Conservation (phyloP, 768 basidiomycete species). For the Naganishia onofrii region DNA sequence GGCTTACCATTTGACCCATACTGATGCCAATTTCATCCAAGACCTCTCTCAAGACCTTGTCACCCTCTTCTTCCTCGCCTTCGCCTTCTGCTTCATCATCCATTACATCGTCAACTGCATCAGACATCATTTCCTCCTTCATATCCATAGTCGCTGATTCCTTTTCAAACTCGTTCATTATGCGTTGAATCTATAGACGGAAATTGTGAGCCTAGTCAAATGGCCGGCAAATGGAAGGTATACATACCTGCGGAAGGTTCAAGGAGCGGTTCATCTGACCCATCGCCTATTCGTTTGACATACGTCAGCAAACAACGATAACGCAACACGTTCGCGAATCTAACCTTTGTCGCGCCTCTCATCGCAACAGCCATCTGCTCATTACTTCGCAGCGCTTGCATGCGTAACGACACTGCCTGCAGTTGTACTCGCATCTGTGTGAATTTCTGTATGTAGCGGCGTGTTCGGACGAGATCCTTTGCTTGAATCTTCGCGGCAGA, state of each 20-base stretch:
- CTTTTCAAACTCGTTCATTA: slow-evolving; percentile 97
- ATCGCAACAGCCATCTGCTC: slow-evolving; percentile 99
- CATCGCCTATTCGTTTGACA: slow-evolving; percentile 70
- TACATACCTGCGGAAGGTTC: slow-evolving; percentile 68
- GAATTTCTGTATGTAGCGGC: slow-evolving; percentile 95
- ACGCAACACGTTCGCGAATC: background rate
- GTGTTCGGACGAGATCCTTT: slow-evolving; percentile 93
- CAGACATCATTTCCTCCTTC: slow-evolving; percentile 99
- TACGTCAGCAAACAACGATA: background rate
- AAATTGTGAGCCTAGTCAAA: background rate
- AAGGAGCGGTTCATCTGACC: slow-evolving; percentile 93
- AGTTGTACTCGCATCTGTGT: slow-evolving; percentile 98
- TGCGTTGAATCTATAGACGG: slow-evolving; percentile 70
- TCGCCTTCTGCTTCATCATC: slow-evolving; percentile 72
- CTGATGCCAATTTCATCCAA: slow-evolving; percentile 94
- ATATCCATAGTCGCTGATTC: slow-evolving; percentile 99
- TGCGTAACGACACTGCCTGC: slow-evolving; percentile 88
- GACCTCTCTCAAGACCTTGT: slow-evolving; percentile 91
- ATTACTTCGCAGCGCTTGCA: slow-evolving; percentile 93
- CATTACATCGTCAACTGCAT: slow-evolving; percentile 96
- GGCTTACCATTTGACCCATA: slow-evolving; percentile 69
- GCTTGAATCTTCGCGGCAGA: slow-evolving; percentile 99
- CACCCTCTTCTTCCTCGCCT: slow-evolving; percentile 93
- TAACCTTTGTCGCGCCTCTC: slow-evolving; percentile 91
- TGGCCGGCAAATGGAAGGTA: background rate